Conservation (phyloP, 768 basidiomycete species). For the Pisolithus tinctorius region DNA sequence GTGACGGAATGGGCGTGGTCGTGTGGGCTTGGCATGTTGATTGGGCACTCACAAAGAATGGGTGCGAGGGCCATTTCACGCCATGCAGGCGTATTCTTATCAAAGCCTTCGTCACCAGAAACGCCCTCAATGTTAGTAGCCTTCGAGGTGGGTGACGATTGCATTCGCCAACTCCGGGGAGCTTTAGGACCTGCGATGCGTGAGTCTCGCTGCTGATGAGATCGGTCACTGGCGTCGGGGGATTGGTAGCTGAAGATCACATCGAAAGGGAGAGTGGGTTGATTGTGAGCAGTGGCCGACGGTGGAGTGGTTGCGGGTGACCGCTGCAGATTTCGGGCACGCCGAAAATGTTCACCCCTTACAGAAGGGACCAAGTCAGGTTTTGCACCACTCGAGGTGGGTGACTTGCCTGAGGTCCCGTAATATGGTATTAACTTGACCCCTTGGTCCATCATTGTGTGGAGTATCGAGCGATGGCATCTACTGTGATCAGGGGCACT, state of each 20-base stretch:
- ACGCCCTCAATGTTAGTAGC: background rate
- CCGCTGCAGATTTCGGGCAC: slow-evolving; percentile 45
- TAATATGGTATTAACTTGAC: slow-evolving; percentile 25
- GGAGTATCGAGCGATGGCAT: slow-evolving; percentile 1
- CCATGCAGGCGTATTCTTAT: slow-evolving; percentile 35
- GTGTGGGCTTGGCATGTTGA: background rate
- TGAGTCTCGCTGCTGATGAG: slow-evolving; percentile 4
- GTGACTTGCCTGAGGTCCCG: slow-evolving; percentile 22
- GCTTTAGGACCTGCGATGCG: slow-evolving; percentile 41
- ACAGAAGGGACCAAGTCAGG: background rate
- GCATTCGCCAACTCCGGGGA: slow-evolving; percentile 53
- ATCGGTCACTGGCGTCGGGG: background rate
- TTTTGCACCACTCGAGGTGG: background rate
- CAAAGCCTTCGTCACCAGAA: background rate
- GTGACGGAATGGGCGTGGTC: slow-evolving; percentile 2
- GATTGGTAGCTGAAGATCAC: slow-evolving; percentile 27
- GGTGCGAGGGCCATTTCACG: slow-evolving; percentile 51
- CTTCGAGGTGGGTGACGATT: slow-evolving; percentile 5
- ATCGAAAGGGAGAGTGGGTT: slow-evolving; percentile 40
- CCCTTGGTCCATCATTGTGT: slow-evolving; percentile 5
- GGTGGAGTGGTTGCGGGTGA: slow-evolving; percentile 15
- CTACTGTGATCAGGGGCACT: slow-evolving; percentile 1
- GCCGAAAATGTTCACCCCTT: slow-evolving; percentile 72
- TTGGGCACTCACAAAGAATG: slow-evolving; percentile 26
- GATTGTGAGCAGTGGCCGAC: slow-evolving; percentile 24